A percentile compares a stretch with the other conserved stretches of the same genome.
Evolutionary conservation across 805 yeast genomes (phyloP).

Genomic region (Wickerhamiella kurtzmanii): DNA sequence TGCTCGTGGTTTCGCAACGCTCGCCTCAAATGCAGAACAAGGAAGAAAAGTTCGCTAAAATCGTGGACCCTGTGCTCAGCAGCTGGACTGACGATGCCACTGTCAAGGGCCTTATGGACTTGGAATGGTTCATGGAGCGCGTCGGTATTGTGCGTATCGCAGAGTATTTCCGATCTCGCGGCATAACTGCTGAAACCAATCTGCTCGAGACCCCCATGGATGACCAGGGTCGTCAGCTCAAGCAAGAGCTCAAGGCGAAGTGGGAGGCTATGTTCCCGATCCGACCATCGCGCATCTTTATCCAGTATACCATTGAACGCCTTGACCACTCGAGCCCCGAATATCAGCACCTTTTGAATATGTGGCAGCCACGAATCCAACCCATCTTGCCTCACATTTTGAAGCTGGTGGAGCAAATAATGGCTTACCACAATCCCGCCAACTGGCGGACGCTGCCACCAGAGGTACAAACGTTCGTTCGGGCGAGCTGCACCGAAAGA

Average conservation of each 20-base stretch:
- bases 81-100: slow-evolving; percentile 93
- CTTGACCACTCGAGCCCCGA: slow-evolving; percentile 67
- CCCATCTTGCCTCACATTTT: slow-evolving; percentile 86
- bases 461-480: slow-evolving; percentile 86
- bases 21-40: slow-evolving; percentile 46
- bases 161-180: slow-evolving; percentile 70
- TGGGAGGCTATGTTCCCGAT: slow-evolving; percentile 95
- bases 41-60: slow-evolving; percentile 62
- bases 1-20: slow-evolving; percentile 82
- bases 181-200: slow-evolving; percentile 64
- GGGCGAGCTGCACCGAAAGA: slow-evolving; percentile 76
- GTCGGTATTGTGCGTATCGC: slow-evolving; percentile 91
- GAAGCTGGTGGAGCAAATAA: slow-evolving; percentile 77
- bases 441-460: slow-evolving; percentile 82
- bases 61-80: slow-evolving; percentile 83
- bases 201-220: slow-evolving; percentile 74
- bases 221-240: slow-evolving; percentile 66
- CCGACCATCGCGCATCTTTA: slow-evolving; percentile 84
- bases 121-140: slow-evolving; percentile 98
- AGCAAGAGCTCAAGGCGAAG: slow-evolving; percentile 66
- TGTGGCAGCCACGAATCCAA: slow-evolving; percentile 89
- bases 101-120: slow-evolving; percentile 72
- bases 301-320: slow-evolving; percentile 91
- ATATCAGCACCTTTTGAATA: slow-evolving; percentile 48
- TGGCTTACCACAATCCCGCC: slow-evolving; percentile 84